These are phyloP conservation scores for Dalbergia cultrata DNA, from an alignment of 306 rosid genomes.

Conservation along the genomic window DNA sequence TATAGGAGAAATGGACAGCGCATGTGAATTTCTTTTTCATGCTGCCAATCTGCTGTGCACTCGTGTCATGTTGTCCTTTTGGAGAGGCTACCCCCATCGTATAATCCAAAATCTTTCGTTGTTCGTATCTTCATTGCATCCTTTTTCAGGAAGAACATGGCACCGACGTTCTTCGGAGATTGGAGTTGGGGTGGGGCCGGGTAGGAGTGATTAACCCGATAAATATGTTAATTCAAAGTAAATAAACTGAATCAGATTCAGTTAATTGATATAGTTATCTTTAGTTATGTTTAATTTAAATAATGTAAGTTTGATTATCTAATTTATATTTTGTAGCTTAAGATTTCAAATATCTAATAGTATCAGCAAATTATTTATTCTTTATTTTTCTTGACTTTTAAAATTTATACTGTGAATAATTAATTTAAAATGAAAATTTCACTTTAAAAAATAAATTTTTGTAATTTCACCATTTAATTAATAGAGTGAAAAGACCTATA, in stretches of 20 bases:
- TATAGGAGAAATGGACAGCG: not conserved
- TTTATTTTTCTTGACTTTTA: too few species aligned
- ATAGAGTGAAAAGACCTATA: too few species aligned
- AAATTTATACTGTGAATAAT: too few species aligned
- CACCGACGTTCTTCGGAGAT: slow-evolving; percentile 29
- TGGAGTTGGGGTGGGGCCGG: not conserved
- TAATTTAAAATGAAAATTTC: too few species aligned
- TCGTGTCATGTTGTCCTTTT: slow-evolving; percentile 16
- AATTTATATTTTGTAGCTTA: too few species aligned
- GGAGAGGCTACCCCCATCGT: not conserved
- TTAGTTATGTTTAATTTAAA: too few species aligned
- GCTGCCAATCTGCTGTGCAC: not conserved
- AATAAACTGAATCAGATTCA: not conserved
- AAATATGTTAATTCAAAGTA: not conserved
- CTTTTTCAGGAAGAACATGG: not conserved
- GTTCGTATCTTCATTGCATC: not conserved
- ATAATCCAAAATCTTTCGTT: not conserved
- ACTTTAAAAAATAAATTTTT: too few species aligned
- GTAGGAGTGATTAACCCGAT: not conserved
- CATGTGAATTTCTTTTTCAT: slow-evolving; percentile 3
- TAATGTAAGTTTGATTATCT: too few species aligned
- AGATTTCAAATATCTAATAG: too few species aligned
- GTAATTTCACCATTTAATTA: too few species aligned
- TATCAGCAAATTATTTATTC: too few species aligned
- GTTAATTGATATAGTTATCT: too few species aligned